phyloP scores from a whole-genome alignment of 2,329 filamentous ascomycete genomes.

The Calonectria fujianensis region DNA sequence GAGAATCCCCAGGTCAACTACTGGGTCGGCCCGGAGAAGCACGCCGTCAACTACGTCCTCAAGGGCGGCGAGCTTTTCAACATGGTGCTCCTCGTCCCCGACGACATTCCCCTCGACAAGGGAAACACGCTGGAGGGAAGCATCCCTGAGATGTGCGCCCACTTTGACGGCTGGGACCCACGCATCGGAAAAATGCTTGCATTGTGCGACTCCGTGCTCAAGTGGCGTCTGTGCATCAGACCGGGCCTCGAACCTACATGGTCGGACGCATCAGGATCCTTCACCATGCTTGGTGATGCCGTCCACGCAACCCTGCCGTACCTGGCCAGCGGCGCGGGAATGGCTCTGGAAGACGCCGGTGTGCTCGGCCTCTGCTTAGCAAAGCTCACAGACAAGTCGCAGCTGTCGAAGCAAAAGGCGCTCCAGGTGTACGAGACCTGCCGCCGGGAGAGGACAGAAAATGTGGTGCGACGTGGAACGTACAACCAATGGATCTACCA shows the following conservation, averaged over 20 bases:
- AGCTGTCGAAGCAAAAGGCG: slow-evolving; percentile 58
- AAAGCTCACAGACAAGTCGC: slow-evolving; percentile 63
- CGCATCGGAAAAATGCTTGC: slow-evolving; percentile 72
- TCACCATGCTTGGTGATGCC: slow-evolving; percentile 78
- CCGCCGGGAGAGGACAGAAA: slow-evolving; percentile 74
- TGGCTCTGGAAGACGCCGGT: slow-evolving; percentile 77
- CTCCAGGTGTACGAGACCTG: slow-evolving; percentile 74
- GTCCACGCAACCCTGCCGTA: slow-evolving; percentile 80
- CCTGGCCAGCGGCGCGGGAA: slow-evolving; percentile 73
- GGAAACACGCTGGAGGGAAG: slow-evolving; percentile 40
- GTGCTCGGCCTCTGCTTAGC: slow-evolving; percentile 74
- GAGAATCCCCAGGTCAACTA: slow-evolving; percentile 70
- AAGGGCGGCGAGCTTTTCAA: slow-evolving; percentile 66
- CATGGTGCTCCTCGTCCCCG: slow-evolving; percentile 67
- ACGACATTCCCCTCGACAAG: slow-evolving; percentile 61
- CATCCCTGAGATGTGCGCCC: slow-evolving; percentile 66
- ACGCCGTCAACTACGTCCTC: slow-evolving; percentile 70
- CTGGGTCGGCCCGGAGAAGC: slow-evolving; percentile 71
- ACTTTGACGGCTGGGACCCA: slow-evolving; percentile 76
- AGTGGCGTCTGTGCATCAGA: slow-evolving; percentile 77
- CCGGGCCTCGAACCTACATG: slow-evolving; percentile 70
- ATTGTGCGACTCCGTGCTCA: slow-evolving; percentile 75
- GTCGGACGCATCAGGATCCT: slow-evolving; percentile 73
- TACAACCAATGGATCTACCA: slow-evolving; percentile 78
- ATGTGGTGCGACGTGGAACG: slow-evolving; percentile 76